phyloP scores from a whole-genome alignment of 306 rosid genomes.

The Malus fusca region DNA sequence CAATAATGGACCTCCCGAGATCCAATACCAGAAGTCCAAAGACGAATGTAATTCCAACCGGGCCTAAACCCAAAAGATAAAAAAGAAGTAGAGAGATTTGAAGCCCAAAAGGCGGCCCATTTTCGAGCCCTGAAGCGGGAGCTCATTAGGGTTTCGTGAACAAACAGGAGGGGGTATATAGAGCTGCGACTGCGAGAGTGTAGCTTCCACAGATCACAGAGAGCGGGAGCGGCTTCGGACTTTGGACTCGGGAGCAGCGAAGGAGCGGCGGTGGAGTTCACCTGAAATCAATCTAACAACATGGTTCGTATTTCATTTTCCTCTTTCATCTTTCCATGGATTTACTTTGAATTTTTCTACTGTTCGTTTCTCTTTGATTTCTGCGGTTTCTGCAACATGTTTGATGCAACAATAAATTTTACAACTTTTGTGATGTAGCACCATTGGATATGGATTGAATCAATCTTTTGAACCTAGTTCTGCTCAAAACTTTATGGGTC shows the following conservation, averaged over 20 bases:
- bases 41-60: not conserved
- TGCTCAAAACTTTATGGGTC: not conserved
- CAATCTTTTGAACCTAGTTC: not conserved
- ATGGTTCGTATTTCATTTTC: slow-evolving; percentile 2
- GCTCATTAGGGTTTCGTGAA: not conserved
- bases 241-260: not conserved
- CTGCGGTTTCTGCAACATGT: not conserved
- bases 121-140: not conserved
- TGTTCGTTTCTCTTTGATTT: not conserved
- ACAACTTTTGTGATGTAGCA: not conserved
- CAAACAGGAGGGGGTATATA: not conserved
- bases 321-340: not conserved
- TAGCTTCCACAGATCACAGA: not conserved
- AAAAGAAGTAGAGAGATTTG: not conserved
- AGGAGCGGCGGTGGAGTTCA: not conserved
- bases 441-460: not conserved
- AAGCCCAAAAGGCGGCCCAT: not conserved
- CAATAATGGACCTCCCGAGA: too few species aligned
- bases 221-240: slow-evolving; percentile 4
- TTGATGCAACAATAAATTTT: not conserved
- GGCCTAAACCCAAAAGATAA: not conserved
- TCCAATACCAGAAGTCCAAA: too few species aligned
- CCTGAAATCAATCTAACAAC: not conserved
- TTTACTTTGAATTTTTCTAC: not conserved
- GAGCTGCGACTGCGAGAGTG: not conserved